phyloP scores from a whole-genome alignment of 306 rosid genomes.

The Ormosia emarginata region DNA sequence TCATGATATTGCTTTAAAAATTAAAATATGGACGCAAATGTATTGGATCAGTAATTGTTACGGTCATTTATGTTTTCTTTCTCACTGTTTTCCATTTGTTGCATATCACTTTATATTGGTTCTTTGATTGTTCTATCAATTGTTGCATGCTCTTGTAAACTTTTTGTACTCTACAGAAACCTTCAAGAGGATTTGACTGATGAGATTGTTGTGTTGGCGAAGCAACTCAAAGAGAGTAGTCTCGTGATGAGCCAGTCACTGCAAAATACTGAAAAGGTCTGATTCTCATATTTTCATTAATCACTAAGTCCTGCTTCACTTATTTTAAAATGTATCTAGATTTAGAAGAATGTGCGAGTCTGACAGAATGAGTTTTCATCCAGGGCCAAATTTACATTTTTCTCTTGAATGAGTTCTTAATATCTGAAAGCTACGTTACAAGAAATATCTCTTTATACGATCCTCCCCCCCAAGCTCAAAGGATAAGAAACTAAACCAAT shows the following conservation, averaged over 20 bases:
- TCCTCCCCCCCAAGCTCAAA: not conserved
- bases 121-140: not conserved
- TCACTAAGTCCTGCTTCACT: not conserved
- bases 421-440: too few species aligned
- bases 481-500: not conserved
- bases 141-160: not conserved
- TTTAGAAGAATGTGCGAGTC: not conserved
- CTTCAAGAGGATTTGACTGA: slow-evolving; percentile 95
- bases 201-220: slow-evolving; percentile 91
- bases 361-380: not conserved
- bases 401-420: too few species aligned
- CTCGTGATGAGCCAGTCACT: slow-evolving; percentile 73
- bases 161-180: slow-evolving; percentile 38
- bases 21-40: not conserved
- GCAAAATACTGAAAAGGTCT: slow-evolving; percentile 77
- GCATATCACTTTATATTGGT: not conserved
- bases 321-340: not conserved
- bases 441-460: not conserved
- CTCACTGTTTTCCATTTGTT: not conserved
- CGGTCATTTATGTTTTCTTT: not conserved
- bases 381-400: not conserved
- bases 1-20: not conserved
- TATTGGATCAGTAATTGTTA: not conserved
- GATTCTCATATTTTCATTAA: slow-evolving; percentile 8
- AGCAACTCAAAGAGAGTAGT: slow-evolving; percentile 89